Percentiles rank a stretch among this genome's conserved stretches.
Evolutionary conservation across 192 early-diverging fungal species (phyloP).

Genomic region (Spizellomyces sp.): DNA sequence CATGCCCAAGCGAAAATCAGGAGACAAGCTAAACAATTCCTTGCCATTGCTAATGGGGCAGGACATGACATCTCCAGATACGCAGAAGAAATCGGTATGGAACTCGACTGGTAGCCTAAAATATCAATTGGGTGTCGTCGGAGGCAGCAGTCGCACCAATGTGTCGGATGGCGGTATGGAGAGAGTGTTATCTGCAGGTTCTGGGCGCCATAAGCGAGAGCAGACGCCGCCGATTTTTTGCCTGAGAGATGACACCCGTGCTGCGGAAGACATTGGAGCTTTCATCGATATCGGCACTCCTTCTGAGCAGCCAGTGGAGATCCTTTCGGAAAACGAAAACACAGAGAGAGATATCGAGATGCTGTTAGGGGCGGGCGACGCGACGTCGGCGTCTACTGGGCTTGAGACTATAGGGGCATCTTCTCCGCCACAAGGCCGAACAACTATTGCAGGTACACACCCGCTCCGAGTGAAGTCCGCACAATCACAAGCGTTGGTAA

Average conservation of each 20-base stretch:
- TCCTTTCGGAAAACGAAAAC: not conserved
- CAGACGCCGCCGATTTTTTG: not conserved
- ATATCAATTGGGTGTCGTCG: too few relatives aligned
- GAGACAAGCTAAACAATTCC: too few relatives aligned
- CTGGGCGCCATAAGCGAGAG: too few relatives aligned
- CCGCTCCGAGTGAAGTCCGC: not conserved
- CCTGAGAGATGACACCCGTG: constrained; percentile 5
- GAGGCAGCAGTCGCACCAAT: too few relatives aligned
- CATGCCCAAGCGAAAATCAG: too few relatives aligned
- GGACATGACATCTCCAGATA: too few relatives aligned
- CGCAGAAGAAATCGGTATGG: too few relatives aligned
- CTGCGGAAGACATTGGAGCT: constrained; percentile 16
- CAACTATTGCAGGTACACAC: not conserved
- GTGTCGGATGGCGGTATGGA: too few relatives aligned
- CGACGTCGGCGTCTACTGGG: not conserved
- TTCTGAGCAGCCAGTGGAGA: not conserved
- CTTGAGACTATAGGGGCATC: not conserved
- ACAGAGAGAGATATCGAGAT: not conserved
- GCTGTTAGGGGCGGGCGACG: not conserved
- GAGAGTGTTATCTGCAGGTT: too few relatives aligned
- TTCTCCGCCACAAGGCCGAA: not conserved
- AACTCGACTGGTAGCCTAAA: too few relatives aligned
- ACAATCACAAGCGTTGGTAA: not conserved
- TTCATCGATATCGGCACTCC: constrained; percentile 12
- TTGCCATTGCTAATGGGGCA: too few relatives aligned